These are phyloP conservation scores for Zygosaccharomyces sapae DNA, from an alignment of 1,139 yeast genomes.

Conservation along the genomic window DNA sequence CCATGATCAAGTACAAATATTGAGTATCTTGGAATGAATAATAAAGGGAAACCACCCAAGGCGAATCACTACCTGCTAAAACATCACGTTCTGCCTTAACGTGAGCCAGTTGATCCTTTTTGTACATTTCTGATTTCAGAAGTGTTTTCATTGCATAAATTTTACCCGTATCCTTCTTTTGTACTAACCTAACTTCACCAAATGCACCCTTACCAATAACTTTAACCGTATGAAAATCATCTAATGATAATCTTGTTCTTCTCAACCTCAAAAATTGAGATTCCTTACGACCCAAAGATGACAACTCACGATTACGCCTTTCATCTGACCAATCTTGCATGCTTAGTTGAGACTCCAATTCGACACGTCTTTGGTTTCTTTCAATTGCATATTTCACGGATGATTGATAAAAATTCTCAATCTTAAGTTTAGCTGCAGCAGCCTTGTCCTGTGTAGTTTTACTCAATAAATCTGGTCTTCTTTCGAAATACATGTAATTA, in stretches of 20 bases:
- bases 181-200: constrained; percentile 82
- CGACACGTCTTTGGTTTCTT: constrained; percentile 71
- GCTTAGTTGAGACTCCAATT: constrained; percentile 60
- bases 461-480: constrained; percentile 75
- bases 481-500: constrained; percentile 68
- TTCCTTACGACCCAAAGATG: constrained; percentile 68
- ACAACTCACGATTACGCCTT: constrained; percentile 67
- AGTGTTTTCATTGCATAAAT: constrained; percentile 82
- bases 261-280: constrained; percentile 71
- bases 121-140: constrained; percentile 75
- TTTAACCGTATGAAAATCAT: constrained; percentile 73
- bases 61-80: constrained; percentile 78
- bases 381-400: constrained; percentile 78
- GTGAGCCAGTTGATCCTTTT: constrained; percentile 77
- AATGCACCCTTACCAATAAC: constrained; percentile 86
- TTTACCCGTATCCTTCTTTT: constrained; percentile 75
- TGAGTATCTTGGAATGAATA: constrained; percentile 79
- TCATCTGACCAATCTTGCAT: constrained; percentile 72
- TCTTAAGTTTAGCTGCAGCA: constrained; percentile 62
- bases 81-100: constrained; percentile 86
- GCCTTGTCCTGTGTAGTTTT: constrained; percentile 69
- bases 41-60: constrained; percentile 80
- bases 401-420: constrained; percentile 73
- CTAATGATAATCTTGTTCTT: constrained; percentile 68
- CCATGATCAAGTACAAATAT: constrained; percentile 75